phyloP scores from a whole-genome alignment of 331 rosid species.

The Arachis monticola region DNA sequence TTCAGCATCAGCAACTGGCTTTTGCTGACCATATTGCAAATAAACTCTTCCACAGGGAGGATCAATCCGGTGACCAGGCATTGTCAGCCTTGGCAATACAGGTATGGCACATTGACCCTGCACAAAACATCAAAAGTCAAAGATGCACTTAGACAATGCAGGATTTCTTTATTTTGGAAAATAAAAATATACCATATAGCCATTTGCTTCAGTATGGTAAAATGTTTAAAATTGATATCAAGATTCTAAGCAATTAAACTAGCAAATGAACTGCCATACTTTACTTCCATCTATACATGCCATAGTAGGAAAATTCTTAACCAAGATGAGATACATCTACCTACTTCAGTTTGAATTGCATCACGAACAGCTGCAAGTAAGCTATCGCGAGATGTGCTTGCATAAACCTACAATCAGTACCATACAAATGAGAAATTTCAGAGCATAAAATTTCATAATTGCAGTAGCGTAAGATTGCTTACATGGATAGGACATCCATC shows the following conservation, averaged over 20 bases:
- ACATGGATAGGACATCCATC: conserved; percentile 99
- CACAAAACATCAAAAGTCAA: conserved; percentile 52
- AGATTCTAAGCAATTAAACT: neutral
- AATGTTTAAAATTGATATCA: conserved; percentile 23
- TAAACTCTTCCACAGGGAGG: conserved; percentile 96
- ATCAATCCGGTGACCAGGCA: conserved; percentile 98
- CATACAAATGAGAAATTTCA: conserved; percentile 52
- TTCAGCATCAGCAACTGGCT: conserved; percentile 69
- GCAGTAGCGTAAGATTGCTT: conserved; percentile 50
- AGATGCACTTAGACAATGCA: conserved; percentile 31
- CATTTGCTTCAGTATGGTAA: conserved; percentile 32
- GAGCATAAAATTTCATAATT: conserved; percentile 27
- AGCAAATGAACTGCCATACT: conserved; percentile 3
- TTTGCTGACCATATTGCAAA: conserved; percentile 75
- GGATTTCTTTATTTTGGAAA: conserved; percentile 15
- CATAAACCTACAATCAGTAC: conserved; percentile 75
- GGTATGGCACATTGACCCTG: conserved; percentile 95
- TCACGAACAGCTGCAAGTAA: conserved; percentile 96
- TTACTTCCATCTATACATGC: conserved; percentile 17
- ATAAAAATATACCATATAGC: conserved; percentile 17
- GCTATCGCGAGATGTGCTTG: conserved; percentile 98
- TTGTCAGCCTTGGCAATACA: conserved; percentile 93
- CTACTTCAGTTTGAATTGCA: conserved; percentile 94
- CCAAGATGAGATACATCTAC: conserved; percentile 65
- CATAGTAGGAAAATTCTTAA: conserved; percentile 39